phyloP scores from a whole-genome alignment of 228 moss, liverwort and hornwort species.

The Sphagnum magellanicum region DNA sequence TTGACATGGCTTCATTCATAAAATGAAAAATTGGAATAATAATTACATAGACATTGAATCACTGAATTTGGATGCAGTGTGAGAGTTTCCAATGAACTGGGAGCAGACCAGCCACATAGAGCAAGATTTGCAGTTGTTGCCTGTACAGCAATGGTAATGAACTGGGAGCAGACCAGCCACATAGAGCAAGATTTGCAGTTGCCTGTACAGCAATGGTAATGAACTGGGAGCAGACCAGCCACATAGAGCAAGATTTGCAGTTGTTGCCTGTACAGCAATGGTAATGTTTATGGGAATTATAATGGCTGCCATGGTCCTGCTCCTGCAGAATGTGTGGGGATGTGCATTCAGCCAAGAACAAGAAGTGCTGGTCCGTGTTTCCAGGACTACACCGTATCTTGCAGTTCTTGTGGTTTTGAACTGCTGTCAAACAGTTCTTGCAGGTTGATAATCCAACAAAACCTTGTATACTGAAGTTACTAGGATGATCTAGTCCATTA shows the following conservation, averaged over 20 bases:
- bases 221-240: conserved; percentile 64
- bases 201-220: conserved; percentile 18
- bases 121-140: conserved; percentile 45
- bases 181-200: conserved; percentile 42
- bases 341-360: conserved; percentile 38
- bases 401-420: conserved; percentile 27
- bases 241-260: conserved; percentile 38
- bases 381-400: conserved; percentile 25
- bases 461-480: no score
- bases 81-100: conserved; percentile 66
- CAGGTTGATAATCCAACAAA: conserved; percentile 19
- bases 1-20: no score
- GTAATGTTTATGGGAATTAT: conserved; percentile 17
- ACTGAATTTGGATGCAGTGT: conserved; percentile 21
- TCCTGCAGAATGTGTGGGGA: conserved; percentile 32
- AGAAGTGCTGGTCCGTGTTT: conserved; percentile 35
- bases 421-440: conserved; percentile 24
- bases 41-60: no score
- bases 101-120: conserved; percentile 44
- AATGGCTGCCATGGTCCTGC: conserved; percentile 26
- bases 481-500: no score
- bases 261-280: conserved; percentile 18
- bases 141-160: conserved; percentile 7
- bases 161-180: conserved; percentile 55
- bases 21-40: no score